phyloP scores from a whole-genome alignment of 2,329 filamentous ascomycete genomes.

The Claviceps monticola region DNA sequence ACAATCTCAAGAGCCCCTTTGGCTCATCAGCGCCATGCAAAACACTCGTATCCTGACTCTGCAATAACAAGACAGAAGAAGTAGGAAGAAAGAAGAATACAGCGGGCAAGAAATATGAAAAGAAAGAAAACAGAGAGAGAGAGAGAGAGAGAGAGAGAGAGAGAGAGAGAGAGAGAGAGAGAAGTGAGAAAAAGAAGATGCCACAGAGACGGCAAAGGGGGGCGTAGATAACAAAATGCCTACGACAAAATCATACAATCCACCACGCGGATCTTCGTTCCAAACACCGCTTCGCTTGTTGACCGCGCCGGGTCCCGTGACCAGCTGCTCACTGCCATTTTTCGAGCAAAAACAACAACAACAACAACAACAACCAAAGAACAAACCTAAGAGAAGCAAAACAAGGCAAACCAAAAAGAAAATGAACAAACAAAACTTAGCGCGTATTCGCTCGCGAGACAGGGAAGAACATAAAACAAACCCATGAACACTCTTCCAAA shows the following conservation, averaged over 20 bases:
- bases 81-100: background rate
- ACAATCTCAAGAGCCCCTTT: background rate
- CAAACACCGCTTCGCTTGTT: conserved; percentile 1
- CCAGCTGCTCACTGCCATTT: background rate
- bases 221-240: background rate
- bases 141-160: background rate
- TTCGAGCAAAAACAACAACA: background rate
- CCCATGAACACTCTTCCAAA: too few relatives aligned
- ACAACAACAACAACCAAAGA: background rate
- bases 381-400: too few relatives aligned
- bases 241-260: background rate
- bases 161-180: background rate
- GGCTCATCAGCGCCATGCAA: background rate
- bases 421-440: background rate
- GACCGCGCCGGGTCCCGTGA: background rate
- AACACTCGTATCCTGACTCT: background rate
- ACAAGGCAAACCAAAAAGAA: background rate
- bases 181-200: background rate
- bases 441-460: conserved; percentile 1
- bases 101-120: background rate
- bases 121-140: background rate
- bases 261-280: background rate
- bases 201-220: background rate
- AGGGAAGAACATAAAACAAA: background rate
- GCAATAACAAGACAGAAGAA: background rate